These are phyloP conservation scores for Tympanopsis confertula DNA, from an alignment of 2,329 filamentous ascomycete species.

Conservation along the genomic window DNA sequence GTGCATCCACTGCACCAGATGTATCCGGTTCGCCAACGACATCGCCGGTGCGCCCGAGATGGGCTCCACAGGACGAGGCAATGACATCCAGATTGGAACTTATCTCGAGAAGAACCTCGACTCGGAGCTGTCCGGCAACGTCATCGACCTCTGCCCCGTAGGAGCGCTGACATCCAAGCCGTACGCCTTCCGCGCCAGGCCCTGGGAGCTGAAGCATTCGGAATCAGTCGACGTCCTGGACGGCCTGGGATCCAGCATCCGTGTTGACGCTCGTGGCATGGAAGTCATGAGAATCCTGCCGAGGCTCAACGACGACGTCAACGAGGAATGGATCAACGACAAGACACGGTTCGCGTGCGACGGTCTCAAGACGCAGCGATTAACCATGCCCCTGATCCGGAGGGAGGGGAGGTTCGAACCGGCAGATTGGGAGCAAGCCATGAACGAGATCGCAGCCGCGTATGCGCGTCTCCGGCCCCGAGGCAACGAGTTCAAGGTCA, in stretches of 20 bases:
- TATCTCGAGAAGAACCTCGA: conserved; percentile 92
- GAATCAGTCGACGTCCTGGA: conserved; percentile 94
- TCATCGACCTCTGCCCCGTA: conserved; percentile 96
- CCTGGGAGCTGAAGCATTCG: conserved; percentile 93
- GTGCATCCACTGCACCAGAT: conserved; percentile 97
- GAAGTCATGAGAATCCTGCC: conserved; percentile 94
- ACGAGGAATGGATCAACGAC: conserved; percentile 99
- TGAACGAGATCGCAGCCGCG: conserved; percentile 74
- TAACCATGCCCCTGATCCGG: conserved; percentile 84
- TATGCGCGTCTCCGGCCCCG: conserved; percentile 70
- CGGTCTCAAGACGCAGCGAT: conserved; percentile 86
- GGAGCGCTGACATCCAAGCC: conserved; percentile 94
- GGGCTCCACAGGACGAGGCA: conserved; percentile 87
- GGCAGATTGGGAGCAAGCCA: conserved; percentile 87
- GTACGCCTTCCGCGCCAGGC: conserved; percentile 90
- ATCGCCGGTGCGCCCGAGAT: conserved; percentile 91
- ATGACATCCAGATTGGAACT: conserved; percentile 94
- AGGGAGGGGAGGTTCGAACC: conserved; percentile 84
- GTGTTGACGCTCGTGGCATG: conserved; percentile 82
- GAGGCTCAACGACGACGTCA: conserved; percentile 90
- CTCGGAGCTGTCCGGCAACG: conserved; percentile 89
- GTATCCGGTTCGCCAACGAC: conserved; percentile 95
- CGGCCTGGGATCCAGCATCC: conserved; percentile 84
- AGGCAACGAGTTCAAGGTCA: conserved; percentile 89
- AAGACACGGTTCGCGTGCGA: conserved; percentile 95